Evolutionary conservation across 2,329 filamentous ascomycete species (phyloP), one percentile per base, ranked within the genome.

Genomic region (Raffaelea deltoideospora): DNA sequence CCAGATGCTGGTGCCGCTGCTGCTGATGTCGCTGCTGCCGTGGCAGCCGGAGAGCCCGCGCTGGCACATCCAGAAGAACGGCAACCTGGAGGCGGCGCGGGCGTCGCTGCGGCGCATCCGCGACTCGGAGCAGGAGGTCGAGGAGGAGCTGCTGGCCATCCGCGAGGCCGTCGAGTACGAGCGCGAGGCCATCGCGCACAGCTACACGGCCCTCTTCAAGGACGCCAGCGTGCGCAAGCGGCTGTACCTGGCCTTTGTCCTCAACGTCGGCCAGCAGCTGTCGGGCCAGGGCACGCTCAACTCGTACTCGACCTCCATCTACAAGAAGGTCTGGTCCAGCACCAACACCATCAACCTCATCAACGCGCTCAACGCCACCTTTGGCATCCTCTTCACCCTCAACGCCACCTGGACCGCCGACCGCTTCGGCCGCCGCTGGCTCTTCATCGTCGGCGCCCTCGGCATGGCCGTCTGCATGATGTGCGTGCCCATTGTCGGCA

Each of bases 341-440:
- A 58, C 55, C 37, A 59, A 67, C 34, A 73, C 66, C 18, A 80
- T 82, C 51, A 74, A 75, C 43, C 62, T 83, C 23, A 83, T 83
- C 62, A 83, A 83, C 52, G 78, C 78, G 4, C 61, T 83, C 37
- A 83, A 82, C 51, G 77, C 76, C 29, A 83, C 77, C 6, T 78
- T 76, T 45, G 75, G 75, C 39, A 83, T 83, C 43, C 41, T 82
- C 18, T 83, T 83, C 56, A 83, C 78, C 0, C 61, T 82, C 31
- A 82, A 81, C 45, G 77, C 78, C 13, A 69, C 76, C 27, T 83
- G 78, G 76, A 79, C 76, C 5, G 74, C 79, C 24, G 78, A 83
- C 52, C 67, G 76, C 34, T 82, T 77, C 45, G 79, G 78, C 27
- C 68, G 78, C 36, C 76, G 77, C 47, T 76, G 77, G 61, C 60